Evolutionary conservation across 2,329 filamentous ascomycete species (phyloP).

Genomic region (Xylaria sp.): DNA sequence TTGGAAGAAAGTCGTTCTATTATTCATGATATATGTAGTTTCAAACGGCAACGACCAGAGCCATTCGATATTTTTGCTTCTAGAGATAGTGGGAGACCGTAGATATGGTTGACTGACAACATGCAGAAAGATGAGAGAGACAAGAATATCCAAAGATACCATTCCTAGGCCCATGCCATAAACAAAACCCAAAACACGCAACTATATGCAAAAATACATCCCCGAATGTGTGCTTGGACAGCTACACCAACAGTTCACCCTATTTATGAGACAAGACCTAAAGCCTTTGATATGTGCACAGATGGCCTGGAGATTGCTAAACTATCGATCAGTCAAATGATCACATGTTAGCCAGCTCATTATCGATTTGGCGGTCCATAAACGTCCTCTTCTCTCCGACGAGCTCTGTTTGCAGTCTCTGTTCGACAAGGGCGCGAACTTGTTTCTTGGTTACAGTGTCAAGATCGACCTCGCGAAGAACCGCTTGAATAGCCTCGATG

Average conservation of each 20-base stretch:
- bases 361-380: conserved; percentile 92
- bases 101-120: not conserved
- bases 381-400: conserved; percentile 87
- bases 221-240: conserved; percentile 14
- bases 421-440: conserved; percentile 88
- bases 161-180: conserved; percentile 19
- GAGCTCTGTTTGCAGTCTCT: conserved; percentile 90
- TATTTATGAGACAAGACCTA: not conserved
- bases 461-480: conserved; percentile 87
- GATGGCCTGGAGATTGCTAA: not conserved
- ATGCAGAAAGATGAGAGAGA: conserved; percentile 9
- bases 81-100: conserved; percentile 18
- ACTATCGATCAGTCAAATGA: not conserved
- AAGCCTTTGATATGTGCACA: conserved; percentile 7
- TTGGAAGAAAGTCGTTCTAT: conserved; percentile 18
- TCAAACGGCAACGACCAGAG: conserved; percentile 19
- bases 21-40: conserved; percentile 29
- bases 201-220: conserved; percentile 38
- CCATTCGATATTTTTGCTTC: conserved; percentile 28
- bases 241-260: not conserved
- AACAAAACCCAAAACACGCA: conserved; percentile 22
- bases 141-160: conserved; percentile 18
- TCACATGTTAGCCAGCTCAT: conserved; percentile 93
- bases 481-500: conserved; percentile 83
- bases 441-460: conserved; percentile 99